Conservation (phyloP, 2,329 filamentous ascomycete genomes). For the Trichocomaceae sp. region DNA sequence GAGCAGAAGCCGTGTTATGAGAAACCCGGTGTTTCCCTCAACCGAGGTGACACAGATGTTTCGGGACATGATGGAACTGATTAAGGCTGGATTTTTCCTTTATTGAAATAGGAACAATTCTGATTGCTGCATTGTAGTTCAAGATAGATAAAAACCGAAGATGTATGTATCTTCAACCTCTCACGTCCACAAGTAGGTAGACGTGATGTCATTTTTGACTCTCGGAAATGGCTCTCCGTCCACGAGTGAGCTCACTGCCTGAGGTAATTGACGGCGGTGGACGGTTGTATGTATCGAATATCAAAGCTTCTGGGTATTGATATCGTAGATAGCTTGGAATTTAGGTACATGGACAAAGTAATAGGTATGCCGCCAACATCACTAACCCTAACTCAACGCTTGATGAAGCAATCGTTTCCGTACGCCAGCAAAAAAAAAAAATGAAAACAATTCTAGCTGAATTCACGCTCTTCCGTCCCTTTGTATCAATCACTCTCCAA, state of each 20-base stretch:
- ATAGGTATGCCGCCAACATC: neutral
- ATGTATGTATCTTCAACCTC: neutral
- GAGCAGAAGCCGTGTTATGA: constrained; percentile 47
- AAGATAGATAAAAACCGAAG: neutral
- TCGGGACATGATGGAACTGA: constrained; percentile 34
- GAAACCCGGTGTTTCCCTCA: constrained; percentile 48
- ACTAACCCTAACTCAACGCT: neutral
- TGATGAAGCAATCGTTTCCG: neutral
- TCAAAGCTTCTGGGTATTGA: neutral
- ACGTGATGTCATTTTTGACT: constrained; percentile 12
- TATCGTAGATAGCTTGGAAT: neutral
- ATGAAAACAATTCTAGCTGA: neutral
- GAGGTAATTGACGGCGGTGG: neutral
- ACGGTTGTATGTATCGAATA: neutral
- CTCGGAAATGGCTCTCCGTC: constrained; percentile 7
- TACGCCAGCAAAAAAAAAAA: neutral
- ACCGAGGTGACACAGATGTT: constrained; percentile 46
- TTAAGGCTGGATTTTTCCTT: neutral
- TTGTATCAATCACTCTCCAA: neutral
- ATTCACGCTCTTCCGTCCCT: neutral
- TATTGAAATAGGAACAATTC: no score
- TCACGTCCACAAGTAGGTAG: neutral
- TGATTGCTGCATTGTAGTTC: neutral
- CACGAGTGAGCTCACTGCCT: neutral
- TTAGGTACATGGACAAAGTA: neutral